A percentile compares a stretch with the other conserved stretches of the same genome.
Evolutionary conservation across 1,139 yeast genomes (phyloP).

Genomic region (Hansenula anomala): DNA sequence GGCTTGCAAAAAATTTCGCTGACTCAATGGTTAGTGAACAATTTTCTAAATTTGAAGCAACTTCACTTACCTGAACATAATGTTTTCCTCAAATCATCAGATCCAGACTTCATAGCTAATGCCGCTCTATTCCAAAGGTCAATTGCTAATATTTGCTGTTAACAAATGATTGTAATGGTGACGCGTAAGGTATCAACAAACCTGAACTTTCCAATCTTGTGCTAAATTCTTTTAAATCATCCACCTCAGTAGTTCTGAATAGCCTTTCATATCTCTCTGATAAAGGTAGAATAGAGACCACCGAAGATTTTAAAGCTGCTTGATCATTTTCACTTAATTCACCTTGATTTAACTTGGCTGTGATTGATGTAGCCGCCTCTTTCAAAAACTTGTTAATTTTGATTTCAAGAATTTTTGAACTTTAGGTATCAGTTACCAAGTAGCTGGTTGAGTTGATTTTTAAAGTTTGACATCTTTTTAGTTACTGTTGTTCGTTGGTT

Average conservation of each 20-base stretch:
- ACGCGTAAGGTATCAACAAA: background rate
- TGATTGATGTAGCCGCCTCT: conserved; percentile 1
- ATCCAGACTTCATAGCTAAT: conserved; percentile 13
- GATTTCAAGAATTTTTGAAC: too few species aligned
- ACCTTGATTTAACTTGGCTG: background rate
- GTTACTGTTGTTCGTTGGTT: too few species aligned
- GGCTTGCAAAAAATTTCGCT: conserved; percentile 21
- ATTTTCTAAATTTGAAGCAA: too few species aligned
- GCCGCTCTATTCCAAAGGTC: conserved; percentile 27
- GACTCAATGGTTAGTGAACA: too few species aligned
- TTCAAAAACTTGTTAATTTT: background rate
- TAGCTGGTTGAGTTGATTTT: conserved; percentile 11
- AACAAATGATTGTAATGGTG: background rate
- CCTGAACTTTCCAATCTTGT: conserved; percentile 10
- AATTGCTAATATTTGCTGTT: conserved; percentile 13
- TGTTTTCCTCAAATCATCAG: conserved; percentile 4
- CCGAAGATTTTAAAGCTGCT: background rate
- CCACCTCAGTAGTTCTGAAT: conserved; percentile 13
- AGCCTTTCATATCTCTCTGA: conserved; percentile 19
- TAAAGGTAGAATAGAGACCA: conserved; percentile 10
- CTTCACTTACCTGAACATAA: conserved; percentile 11
- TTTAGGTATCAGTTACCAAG: conserved; percentile 8
- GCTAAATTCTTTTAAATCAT: conserved; percentile 6
- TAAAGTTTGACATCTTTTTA: conserved; percentile 10
- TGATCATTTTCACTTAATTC: background rate